These are phyloP conservation scores for Decorospora gaudefroyi DNA, from an alignment of 2,329 filamentous ascomycete genomes.

Conservation along the genomic window DNA sequence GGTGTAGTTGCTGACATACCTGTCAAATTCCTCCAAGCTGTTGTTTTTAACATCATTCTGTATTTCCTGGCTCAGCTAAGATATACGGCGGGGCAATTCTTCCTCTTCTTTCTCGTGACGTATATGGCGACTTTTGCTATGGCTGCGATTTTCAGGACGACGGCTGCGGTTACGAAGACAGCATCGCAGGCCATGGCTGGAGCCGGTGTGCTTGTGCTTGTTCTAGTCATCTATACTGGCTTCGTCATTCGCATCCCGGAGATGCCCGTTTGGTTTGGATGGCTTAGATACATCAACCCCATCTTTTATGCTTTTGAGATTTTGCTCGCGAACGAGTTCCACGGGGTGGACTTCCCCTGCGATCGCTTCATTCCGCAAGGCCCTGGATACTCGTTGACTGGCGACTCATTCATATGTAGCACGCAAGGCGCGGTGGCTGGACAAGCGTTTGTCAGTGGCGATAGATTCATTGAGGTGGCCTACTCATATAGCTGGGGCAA, in stretches of 20 bases:
- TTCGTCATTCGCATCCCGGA: constrained; percentile 69
- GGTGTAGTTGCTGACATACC: constrained; percentile 85
- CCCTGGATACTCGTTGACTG: constrained; percentile 34
- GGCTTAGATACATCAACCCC: constrained; percentile 67
- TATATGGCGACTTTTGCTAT: constrained; percentile 65
- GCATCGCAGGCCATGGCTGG: constrained; percentile 61
- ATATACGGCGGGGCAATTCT: constrained; percentile 74
- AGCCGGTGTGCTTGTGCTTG: constrained; percentile 62
- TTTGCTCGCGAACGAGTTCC: constrained; percentile 74
- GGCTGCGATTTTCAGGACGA: constrained; percentile 81
- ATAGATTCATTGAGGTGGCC: constrained; percentile 40
- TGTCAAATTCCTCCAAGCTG: constrained; percentile 71
- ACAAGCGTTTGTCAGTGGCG: constrained; percentile 46
- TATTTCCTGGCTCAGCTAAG: constrained; percentile 86
- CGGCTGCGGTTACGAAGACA: constrained; percentile 73
- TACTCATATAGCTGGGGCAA: constrained; percentile 50
- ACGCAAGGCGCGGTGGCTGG: constrained; percentile 48
- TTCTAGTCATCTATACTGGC: constrained; percentile 68
- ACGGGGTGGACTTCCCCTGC: constrained; percentile 43
- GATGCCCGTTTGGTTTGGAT: constrained; percentile 54
- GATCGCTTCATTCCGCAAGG: constrained; percentile 48
- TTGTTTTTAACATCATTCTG: constrained; percentile 75
- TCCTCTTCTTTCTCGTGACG: constrained; percentile 72
- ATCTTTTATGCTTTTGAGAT: constrained; percentile 80
- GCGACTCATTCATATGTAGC: constrained; percentile 46